phyloP scores from a whole-genome alignment of 352 stramenopile species.

The Aphanomyces invadans region DNA sequence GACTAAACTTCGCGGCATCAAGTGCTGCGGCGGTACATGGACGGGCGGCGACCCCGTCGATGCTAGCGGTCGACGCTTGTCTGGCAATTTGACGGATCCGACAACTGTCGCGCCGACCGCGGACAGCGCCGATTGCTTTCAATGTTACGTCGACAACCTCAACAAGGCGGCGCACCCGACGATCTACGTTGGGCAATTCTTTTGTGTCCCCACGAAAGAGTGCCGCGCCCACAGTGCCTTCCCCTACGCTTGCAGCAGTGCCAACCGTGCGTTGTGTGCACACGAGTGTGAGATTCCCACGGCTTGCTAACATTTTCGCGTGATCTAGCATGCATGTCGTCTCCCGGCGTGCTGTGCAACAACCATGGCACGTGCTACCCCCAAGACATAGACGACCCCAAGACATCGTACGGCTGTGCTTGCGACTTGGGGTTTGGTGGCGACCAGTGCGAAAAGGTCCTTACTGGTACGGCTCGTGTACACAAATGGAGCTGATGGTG shows the following conservation, averaged over 20 bases:
- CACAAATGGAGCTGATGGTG: background rate
- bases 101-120: background rate
- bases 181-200: conserved; percentile 19
- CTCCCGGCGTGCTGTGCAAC: conserved; percentile 15
- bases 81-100: background rate
- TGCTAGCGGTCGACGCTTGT: background rate
- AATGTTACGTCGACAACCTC: conserved; percentile 13
- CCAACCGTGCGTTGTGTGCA: conserved; percentile 17
- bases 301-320: too few species aligned
- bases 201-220: conserved; percentile 15
- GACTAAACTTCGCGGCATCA: conserved; percentile 17
- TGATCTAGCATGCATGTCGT: conserved; percentile 21
- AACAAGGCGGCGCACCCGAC: background rate
- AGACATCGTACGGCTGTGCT: conserved; percentile 16
- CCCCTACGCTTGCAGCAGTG: background rate
- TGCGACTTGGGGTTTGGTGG: conserved; percentile 14
- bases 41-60: too few species aligned
- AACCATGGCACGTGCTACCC: conserved; percentile 23
- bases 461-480: background rate
- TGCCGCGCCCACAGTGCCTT: conserved; percentile 9
- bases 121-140: conserved; percentile 20
- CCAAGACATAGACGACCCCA: conserved; percentile 21
- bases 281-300: background rate
- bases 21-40: conserved; percentile 12
- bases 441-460: conserved; percentile 17